Evolutionary conservation across 208 protist species (phyloP), one percentile per base, ranked within the genome.

Genomic region (Wallacemonas rigidus): DNA sequence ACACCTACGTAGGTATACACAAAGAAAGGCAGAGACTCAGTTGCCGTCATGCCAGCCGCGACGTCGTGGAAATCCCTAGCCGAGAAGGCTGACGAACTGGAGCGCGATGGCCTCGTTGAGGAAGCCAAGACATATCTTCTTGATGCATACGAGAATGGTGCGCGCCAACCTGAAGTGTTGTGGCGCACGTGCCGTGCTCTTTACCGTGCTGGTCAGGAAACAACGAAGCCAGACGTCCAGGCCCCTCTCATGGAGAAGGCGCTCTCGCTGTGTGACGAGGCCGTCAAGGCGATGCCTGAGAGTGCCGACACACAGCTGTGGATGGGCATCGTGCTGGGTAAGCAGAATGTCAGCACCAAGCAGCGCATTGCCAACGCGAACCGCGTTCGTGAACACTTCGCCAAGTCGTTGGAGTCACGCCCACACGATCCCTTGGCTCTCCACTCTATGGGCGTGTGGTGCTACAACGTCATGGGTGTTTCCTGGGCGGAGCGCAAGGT

Each of bases 391-490:
- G 92, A 96, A 62, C 82, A 96, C 77, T 95, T 93, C 69, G 67
- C 87, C 51, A 93, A 91, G 76, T 80, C 93, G 6, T 67, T 93
- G 6, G 91, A 95, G 71, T 80, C 94, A 35, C 85, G 93, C 69
- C 89, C 89, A 3, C 57, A 87, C 44, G 92, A 98, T 70, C 70
- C 92, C 9, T 91, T 82, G 9, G 83, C 89, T 26, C 87, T 90
- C 40, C 93, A 98, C 74, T 85, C 93, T 65, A 91, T 98, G 77
- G 96, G 95, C 58, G 87, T 85, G 73, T 98, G 95, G 95, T 93
- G 89, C 72, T 97, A 69, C 81, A 89, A 77, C 40, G 80, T 98
- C 9, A 74, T 97, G 53, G 70, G 89, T 61, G 75, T 98, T 45
- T 67, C 83, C 38, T 98, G 95, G 94, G 47, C 96, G 17, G 90